Conservation (phyloP, 2,329 filamentous ascomycete species). For the Penicillium sp. region DNA sequence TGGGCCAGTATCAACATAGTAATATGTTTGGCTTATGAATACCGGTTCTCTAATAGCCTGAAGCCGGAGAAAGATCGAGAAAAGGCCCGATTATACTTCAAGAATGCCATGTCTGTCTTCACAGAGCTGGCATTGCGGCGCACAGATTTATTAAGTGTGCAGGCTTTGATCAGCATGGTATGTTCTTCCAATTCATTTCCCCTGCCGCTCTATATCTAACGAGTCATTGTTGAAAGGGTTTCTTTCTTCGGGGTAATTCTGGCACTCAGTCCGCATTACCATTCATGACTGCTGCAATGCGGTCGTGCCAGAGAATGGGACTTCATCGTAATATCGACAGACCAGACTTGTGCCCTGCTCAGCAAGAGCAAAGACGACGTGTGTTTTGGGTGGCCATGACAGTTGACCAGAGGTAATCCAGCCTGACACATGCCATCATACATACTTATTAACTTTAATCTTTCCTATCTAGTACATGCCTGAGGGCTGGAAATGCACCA, state of each 20-base stretch:
- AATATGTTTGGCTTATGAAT: constrained; percentile 80
- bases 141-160: constrained; percentile 87
- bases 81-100: constrained; percentile 88
- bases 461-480: constrained; percentile 51
- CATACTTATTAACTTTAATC: not conserved
- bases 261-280: constrained; percentile 90
- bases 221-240: constrained; percentile 44
- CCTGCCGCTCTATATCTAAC: not conserved
- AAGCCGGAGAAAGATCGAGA: constrained; percentile 85
- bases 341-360: constrained; percentile 83
- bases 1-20: constrained; percentile 94
- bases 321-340: constrained; percentile 85
- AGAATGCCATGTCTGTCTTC: constrained; percentile 91
- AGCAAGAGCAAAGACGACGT: constrained; percentile 80
- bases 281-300: constrained; percentile 81
- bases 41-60: constrained; percentile 87
- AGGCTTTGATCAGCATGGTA: constrained; percentile 84
- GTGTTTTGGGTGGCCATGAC: constrained; percentile 74
- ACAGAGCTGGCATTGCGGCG: constrained; percentile 89
- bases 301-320: constrained; percentile 85
- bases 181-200: constrained; percentile 5
- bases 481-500: constrained; percentile 65
- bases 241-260: constrained; percentile 91
- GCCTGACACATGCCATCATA: not conserved
- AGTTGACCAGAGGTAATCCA: constrained; percentile 63